phyloP scores from a whole-genome alignment of 345 rosid species.

The Physaria fendleri region DNA sequence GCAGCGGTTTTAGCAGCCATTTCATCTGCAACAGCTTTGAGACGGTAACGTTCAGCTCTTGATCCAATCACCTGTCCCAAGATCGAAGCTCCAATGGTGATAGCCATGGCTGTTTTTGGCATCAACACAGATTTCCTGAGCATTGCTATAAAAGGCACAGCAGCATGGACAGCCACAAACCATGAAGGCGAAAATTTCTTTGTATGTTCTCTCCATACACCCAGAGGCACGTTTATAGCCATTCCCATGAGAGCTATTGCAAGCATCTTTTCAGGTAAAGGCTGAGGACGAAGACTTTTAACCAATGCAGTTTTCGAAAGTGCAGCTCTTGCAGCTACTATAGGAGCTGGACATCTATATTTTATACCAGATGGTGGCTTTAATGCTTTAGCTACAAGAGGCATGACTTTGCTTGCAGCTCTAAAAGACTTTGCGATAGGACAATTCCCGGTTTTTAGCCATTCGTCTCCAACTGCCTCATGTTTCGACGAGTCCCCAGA shows the following conservation, averaged over 20 bases:
- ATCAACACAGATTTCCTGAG: slow-evolving; percentile 76
- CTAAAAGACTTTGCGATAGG: slow-evolving; percentile 84
- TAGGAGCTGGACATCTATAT: slow-evolving; percentile 67
- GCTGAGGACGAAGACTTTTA: slow-evolving; percentile 73
- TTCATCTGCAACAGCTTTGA: slow-evolving; percentile 36
- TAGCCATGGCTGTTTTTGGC: slow-evolving; percentile 86
- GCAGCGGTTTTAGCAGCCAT: slow-evolving; percentile 27
- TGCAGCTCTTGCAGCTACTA: slow-evolving; percentile 82
- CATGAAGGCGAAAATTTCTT: slow-evolving; percentile 67
- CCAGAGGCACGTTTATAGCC: slow-evolving; percentile 81
- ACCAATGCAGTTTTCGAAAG: slow-evolving; percentile 68
- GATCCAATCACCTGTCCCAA: slow-evolving; percentile 86
- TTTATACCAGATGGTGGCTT: slow-evolving; percentile 61
- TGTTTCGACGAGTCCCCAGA: slow-evolving; percentile 48
- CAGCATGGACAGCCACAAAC: slow-evolving; percentile 87
- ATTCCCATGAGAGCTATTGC: slow-evolving; percentile 76
- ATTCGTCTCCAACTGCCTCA: slow-evolving; percentile 65
- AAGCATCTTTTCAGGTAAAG: slow-evolving; percentile 77
- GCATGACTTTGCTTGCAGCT: slow-evolving; percentile 66
- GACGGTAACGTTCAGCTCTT: slow-evolving; percentile 72
- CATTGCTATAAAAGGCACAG: slow-evolving; percentile 93
- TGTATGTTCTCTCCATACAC: slow-evolving; percentile 88
- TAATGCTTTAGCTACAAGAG: slow-evolving; percentile 59
- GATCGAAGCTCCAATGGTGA: slow-evolving; percentile 82
- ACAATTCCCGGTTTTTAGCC: slow-evolving; percentile 77